Percentiles rank a stretch among this genome's conserved stretches.
phyloP scores from a whole-genome alignment of 441 rosid genomes.

The Cnidoscolus chayamansa region DNA sequence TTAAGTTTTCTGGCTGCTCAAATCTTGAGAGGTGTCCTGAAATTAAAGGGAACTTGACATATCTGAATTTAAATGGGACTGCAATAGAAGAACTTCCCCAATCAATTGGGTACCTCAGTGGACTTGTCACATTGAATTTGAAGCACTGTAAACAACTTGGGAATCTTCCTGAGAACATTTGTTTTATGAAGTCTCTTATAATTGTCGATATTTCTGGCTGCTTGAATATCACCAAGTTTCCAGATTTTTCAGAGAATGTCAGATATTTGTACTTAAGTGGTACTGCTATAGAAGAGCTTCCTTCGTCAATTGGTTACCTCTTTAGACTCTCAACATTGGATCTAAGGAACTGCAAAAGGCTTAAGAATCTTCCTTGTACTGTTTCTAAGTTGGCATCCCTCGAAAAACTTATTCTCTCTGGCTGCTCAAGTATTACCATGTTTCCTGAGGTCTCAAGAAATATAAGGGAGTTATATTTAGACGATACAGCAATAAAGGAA shows the following conservation, averaged over 20 bases:
- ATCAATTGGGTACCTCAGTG: background rate
- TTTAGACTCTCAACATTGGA: background rate
- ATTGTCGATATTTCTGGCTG: slow-evolving; percentile 20
- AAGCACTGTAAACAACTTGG: slow-evolving; percentile 27
- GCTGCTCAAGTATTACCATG: slow-evolving; percentile 22
- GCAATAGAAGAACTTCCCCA: slow-evolving; percentile 7
- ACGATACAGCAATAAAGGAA: slow-evolving; percentile 17
- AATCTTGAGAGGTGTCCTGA: slow-evolving; percentile 1
- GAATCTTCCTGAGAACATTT: slow-evolving; percentile 24
- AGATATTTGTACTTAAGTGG: background rate
- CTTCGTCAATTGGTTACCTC: slow-evolving; percentile 10
- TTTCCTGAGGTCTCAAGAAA: slow-evolving; percentile 31
- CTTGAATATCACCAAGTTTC: slow-evolving; percentile 16
- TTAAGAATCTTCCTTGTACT: slow-evolving; percentile 5
- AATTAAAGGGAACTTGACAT: background rate
- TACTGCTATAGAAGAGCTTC: slow-evolving; percentile 16
- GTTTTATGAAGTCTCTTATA: slow-evolving; percentile 11
- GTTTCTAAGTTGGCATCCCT: background rate
- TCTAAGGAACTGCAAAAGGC: slow-evolving; percentile 6
- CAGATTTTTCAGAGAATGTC: slow-evolving; percentile 19
- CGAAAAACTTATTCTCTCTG: slow-evolving; percentile 8
- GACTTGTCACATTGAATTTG: background rate
- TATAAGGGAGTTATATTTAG: slow-evolving; percentile 19
- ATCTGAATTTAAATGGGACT: slow-evolving; percentile 6
- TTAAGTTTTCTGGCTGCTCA: slow-evolving; percentile 16